These are phyloP conservation scores for Boletus holoroseus DNA, from an alignment of 1,284 basidiomycete species.

Conservation along the genomic window DNA sequence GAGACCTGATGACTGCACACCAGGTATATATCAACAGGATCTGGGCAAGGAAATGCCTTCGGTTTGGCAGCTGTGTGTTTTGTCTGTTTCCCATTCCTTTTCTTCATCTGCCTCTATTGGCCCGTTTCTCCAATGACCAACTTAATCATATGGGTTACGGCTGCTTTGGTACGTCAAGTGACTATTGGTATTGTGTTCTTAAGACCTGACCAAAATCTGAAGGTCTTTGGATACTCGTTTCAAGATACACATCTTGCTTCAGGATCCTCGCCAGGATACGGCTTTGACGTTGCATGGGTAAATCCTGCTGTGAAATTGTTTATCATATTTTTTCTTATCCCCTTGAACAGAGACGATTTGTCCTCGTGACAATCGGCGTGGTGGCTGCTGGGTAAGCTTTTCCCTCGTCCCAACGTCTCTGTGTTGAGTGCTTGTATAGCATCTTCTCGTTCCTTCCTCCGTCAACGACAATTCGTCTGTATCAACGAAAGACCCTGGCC, in stretches of 20 bases:
- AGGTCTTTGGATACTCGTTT: constrained; percentile 74
- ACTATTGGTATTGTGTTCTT: not conserved
- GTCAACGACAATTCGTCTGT: constrained; percentile 62
- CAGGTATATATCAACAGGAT: constrained; percentile 72
- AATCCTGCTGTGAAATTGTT: constrained; percentile 10
- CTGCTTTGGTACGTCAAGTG: constrained; percentile 47
- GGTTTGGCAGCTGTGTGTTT: constrained; percentile 68
- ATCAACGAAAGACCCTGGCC: constrained; percentile 57
- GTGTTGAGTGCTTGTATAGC: constrained; percentile 34
- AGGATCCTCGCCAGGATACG: constrained; percentile 50
- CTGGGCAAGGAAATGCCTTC: constrained; percentile 63
- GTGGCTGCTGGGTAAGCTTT: constrained; percentile 54
- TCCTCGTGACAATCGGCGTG: constrained; percentile 59
- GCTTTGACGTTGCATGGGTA: constrained; percentile 63
- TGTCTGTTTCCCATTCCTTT: constrained; percentile 68
- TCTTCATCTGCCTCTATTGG: constrained; percentile 66
- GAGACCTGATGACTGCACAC: not conserved
- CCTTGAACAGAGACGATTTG: constrained; percentile 48
- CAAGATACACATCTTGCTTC: constrained; percentile 47
- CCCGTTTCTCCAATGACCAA: constrained; percentile 69
- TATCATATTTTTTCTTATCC: not conserved
- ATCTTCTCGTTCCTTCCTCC: constrained; percentile 67
- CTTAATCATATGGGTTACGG: constrained; percentile 71
- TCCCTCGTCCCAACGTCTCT: not conserved
- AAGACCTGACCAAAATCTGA: not conserved